Conservation (phyloP, 1,284 basidiomycete species). For the Vanrija pseudolonga region DNA sequence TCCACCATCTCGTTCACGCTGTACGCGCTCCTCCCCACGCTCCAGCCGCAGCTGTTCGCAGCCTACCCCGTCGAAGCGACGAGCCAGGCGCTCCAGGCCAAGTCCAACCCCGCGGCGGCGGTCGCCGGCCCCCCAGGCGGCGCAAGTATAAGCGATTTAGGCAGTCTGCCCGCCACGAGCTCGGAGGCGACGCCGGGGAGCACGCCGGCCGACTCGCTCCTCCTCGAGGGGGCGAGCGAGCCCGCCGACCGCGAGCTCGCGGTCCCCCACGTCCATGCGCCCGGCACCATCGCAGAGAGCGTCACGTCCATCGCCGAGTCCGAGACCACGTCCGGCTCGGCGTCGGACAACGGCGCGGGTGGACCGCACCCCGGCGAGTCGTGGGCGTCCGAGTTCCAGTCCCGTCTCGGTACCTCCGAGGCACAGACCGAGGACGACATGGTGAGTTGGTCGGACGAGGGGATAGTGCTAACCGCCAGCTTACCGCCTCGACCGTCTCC, state of each 20-base stretch:
- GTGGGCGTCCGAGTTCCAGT: conserved; percentile 35
- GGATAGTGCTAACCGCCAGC: conserved; percentile 10
- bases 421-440: conserved; percentile 12
- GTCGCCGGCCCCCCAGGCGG: not conserved
- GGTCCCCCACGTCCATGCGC: not conserved
- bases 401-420: not conserved
- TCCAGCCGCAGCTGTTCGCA: conserved; percentile 39
- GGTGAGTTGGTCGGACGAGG: not conserved
- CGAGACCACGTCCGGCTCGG: conserved; percentile 1
- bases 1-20: conserved; percentile 48
- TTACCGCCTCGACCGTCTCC: conserved; percentile 34
- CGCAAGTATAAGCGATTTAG: not conserved
- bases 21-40: conserved; percentile 47
- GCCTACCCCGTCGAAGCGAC: conserved; percentile 42
- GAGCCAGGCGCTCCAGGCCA: conserved; percentile 32
- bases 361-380: conserved; percentile 19
- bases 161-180: conserved; percentile 11
- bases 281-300: conserved; percentile 6
- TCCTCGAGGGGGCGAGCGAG: conserved; percentile 13
- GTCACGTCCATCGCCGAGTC: conserved; percentile 8
- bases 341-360: not conserved
- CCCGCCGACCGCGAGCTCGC: not conserved
- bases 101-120: not conserved
- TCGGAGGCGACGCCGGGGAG: conserved; percentile 10
- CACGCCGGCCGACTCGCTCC: conserved; percentile 25